Percentiles rank a stretch among this genome's conserved stretches.
Evolutionary conservation across 805 yeast species (phyloP).

Genomic region (Ogataea haglerorum): DNA sequence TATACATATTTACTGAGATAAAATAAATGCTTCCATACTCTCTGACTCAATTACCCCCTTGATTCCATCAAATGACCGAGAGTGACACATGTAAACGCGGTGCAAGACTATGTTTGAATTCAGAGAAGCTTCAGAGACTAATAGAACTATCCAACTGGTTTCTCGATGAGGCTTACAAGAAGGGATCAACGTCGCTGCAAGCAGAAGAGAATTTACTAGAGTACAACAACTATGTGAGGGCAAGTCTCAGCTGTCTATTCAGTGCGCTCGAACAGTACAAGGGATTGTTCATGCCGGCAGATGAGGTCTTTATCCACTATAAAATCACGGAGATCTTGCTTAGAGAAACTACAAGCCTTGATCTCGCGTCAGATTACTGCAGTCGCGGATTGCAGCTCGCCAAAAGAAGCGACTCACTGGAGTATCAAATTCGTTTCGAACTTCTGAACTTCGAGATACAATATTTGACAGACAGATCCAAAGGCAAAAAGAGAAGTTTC

Average conservation of each 20-base stretch:
- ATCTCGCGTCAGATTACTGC: slow-evolving; percentile 39
- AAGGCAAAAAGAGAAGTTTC: slow-evolving; percentile 24
- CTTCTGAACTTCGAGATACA: slow-evolving; percentile 38
- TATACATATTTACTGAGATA: background rate
- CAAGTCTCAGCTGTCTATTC: slow-evolving; percentile 37
- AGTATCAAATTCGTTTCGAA: slow-evolving; percentile 32
- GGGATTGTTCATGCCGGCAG: slow-evolving; percentile 28
- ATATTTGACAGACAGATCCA: slow-evolving; percentile 23
- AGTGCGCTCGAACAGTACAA: slow-evolving; percentile 33
- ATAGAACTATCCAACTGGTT: slow-evolving; percentile 14
- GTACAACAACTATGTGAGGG: slow-evolving; percentile 33
- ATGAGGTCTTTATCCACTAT: slow-evolving; percentile 35
- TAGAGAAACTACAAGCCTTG: slow-evolving; percentile 40
- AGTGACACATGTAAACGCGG: background rate
- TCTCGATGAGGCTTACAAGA: slow-evolving; percentile 17
- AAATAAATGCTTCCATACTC: background rate
- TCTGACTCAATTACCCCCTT: background rate
- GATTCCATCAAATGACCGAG: background rate
- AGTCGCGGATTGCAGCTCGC: slow-evolving; percentile 28
- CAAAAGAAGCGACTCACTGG: slow-evolving; percentile 23
- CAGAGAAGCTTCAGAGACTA: slow-evolving; percentile 7
- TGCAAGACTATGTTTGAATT: background rate
- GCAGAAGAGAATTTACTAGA: slow-evolving; percentile 21
- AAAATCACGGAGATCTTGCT: slow-evolving; percentile 37
- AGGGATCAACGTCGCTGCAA: slow-evolving; percentile 11